Base-by-base conservation (phyloP, 2,329 filamentous ascomycete species). In the Diplocarpon rosae region DNA sequence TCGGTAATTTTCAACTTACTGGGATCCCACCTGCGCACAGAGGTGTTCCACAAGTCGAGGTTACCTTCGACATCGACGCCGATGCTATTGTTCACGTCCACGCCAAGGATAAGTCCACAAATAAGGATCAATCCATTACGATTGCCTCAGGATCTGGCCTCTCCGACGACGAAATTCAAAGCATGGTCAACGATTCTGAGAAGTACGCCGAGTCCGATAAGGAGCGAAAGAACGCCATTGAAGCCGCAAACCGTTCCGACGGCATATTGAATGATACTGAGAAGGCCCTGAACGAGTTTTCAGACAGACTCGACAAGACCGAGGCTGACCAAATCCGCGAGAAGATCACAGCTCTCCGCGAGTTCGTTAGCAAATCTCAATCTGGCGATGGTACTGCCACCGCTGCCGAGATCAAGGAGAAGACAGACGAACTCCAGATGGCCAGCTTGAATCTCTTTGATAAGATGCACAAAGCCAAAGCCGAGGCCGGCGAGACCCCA, bases 61-160 rank as follows among this genome's bases (percentile, higher is more conserved):
- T 96, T 59, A 95, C 90, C 62, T 96, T 96, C 70, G 90, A 96
- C 69, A 95, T 96, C 66, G 90, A 96, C 60, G 90, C 90, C 62
- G 88, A 96, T 69, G 94, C 88, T 14, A 95, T 96, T 59, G 88
- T 96, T 59, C 89, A 95, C 74, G 90, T 96, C 53, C 85, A 92
- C 67, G 90, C 90, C 68, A 95, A 94, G 78, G 90, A 96, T 73
- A 95, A 96, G 83, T 90, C 88, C 59, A 96, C 89, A 71, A 86
- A 87, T 81, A 96, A 95, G 82, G 90, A 96, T 66, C 90, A 98
- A 76, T 95, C 89, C 52, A 96, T 98, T 72, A 96, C 90, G 65
- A 95, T 98, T 66, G 89, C 90, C 45, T 95, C 89, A 48, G 92
- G 90, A 67, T 96, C 90, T 54, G 90, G 92, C 79, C 84, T 96